Evolutionary conservation across 2,329 filamentous ascomycete genomes (phyloP).

Genomic region (Magnaporthales sp.): DNA sequence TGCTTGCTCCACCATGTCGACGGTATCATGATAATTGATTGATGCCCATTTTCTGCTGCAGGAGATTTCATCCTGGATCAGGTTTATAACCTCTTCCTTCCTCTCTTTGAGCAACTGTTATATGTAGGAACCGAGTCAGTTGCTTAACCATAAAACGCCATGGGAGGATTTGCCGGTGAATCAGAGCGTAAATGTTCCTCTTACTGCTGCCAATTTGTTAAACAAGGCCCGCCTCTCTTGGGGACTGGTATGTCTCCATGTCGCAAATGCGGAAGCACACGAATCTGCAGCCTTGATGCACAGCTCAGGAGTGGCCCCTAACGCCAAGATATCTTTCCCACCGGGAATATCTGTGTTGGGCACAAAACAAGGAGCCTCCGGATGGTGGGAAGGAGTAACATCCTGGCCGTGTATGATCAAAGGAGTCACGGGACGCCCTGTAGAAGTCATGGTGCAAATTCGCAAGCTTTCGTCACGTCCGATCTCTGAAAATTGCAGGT

Average conservation of each 20-base stretch:
- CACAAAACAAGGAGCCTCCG: slow-evolving; percentile 42
- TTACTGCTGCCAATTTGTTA: slow-evolving; percentile 23
- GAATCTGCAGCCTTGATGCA: background rate
- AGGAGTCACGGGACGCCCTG: slow-evolving; percentile 9
- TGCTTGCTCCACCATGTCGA: background rate
- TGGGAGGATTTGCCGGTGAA: background rate
- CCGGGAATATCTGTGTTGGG: slow-evolving; percentile 39
- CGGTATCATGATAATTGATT: background rate
- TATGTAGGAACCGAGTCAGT: background rate
- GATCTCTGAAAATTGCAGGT: background rate
- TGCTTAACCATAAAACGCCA: background rate
- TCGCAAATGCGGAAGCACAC: slow-evolving; percentile 35
- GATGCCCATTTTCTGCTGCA: background rate
- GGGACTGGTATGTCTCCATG: slow-evolving; percentile 50
- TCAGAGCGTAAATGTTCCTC: slow-evolving; percentile 13
- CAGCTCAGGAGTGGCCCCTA: slow-evolving; percentile 18
- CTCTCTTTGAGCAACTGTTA: background rate
- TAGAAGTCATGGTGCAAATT: background rate
- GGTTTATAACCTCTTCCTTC: background rate
- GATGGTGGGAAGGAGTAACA: slow-evolving; percentile 31
- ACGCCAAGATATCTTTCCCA: slow-evolving; percentile 29
- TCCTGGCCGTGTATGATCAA: slow-evolving; percentile 24
- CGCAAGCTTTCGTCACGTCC: background rate
- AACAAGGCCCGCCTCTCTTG: slow-evolving; percentile 47
- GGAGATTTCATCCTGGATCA: background rate